Percentiles rank a stretch among this genome's conserved stretches.
Evolutionary conservation across 108 stramenopile genomes (phyloP).

Genomic region (Schizochytrium sp.): DNA sequence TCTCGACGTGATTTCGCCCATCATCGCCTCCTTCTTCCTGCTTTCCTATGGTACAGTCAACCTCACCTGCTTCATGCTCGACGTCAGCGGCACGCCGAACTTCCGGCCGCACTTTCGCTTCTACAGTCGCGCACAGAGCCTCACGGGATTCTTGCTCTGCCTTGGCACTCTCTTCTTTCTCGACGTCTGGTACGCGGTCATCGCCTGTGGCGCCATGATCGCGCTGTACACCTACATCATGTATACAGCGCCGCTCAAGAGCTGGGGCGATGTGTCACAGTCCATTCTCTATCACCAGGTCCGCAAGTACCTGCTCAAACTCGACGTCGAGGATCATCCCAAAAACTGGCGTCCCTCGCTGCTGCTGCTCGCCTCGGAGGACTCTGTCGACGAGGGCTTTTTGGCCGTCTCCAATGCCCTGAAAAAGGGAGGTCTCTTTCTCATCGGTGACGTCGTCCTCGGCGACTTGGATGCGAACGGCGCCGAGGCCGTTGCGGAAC

Average conservation of each 20-base stretch:
- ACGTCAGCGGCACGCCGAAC: conserved; percentile 28
- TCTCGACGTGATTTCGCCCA: conserved; percentile 23
- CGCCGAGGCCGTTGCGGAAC: background rate
- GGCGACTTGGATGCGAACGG: background rate
- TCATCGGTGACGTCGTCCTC: conserved; percentile 15
- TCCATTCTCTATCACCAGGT: conserved; percentile 29
- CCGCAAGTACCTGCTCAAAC: conserved; percentile 25
- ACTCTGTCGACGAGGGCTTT: background rate
- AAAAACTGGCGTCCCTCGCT: conserved; percentile 26
- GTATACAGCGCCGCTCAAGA: background rate
- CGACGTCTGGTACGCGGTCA: conserved; percentile 4
- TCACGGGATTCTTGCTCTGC: conserved; percentile 1
- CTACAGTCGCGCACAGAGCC: conserved; percentile 21
- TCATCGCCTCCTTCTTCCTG: conserved; percentile 30
- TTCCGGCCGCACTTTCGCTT: conserved; percentile 27
- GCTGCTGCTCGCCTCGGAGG: background rate
- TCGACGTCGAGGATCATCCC: conserved; percentile 2
- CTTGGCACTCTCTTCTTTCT: background rate
- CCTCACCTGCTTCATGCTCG: conserved; percentile 20
- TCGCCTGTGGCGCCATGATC: background rate
- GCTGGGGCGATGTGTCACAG: conserved; percentile 27
- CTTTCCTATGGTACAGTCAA: conserved; percentile 19
- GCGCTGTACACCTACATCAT: background rate
- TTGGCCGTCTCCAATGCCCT: conserved; percentile 13
- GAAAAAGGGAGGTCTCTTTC: conserved; percentile 27